Evolutionary conservation across 139 green algal genomes (phyloP).

Genomic region (Chloropicon primus): DNA sequence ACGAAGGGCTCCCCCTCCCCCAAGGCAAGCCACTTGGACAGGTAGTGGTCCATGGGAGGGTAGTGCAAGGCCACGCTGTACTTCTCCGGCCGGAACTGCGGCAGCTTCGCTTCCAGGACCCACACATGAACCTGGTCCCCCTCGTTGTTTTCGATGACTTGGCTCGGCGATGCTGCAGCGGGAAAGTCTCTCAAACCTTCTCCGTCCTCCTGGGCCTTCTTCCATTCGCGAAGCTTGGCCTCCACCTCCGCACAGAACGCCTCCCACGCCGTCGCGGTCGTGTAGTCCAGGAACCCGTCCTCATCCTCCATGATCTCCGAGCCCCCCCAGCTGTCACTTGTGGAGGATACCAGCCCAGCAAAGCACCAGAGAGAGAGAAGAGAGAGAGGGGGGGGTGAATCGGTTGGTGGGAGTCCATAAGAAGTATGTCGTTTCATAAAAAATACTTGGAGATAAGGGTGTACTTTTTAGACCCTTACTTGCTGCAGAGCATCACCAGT

Average conservation of each 20-base stretch:
- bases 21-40: background rate
- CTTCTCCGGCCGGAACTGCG: background rate
- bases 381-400: too few relatives aligned
- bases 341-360: too few relatives aligned
- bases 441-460: too few relatives aligned
- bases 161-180: too few relatives aligned
- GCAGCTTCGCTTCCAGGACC: background rate
- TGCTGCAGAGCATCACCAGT: background rate
- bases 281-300: background rate
- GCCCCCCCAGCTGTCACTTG: background rate
- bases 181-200: background rate
- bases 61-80: background rate
- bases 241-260: background rate
- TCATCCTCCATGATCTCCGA: background rate
- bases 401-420: too few relatives aligned
- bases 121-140: background rate
- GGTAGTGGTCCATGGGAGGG: background rate
- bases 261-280: background rate
- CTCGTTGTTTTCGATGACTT: too few relatives aligned
- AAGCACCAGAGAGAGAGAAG: too few relatives aligned
- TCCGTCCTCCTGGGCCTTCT: background rate
- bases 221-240: background rate
- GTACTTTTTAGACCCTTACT: too few relatives aligned
- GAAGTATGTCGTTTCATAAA: too few relatives aligned
- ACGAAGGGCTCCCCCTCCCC: background rate